Evolutionary conservation across 2,329 filamentous ascomycete species (phyloP).

Genomic region (Chaetomiaceae sp.): DNA sequence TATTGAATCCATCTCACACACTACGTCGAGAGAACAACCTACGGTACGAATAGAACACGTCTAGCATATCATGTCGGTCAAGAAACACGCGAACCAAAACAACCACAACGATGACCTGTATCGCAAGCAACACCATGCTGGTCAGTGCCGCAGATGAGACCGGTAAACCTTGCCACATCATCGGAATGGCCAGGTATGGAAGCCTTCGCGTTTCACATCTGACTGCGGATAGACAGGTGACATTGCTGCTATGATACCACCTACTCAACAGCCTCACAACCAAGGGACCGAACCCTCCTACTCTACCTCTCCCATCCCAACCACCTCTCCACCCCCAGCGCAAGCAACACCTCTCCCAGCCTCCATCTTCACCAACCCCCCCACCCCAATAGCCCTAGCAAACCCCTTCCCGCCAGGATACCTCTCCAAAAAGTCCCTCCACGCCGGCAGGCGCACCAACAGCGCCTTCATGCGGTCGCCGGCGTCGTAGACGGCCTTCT

Average conservation of each 20-base stretch:
- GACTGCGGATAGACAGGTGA: background rate
- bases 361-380: too few species aligned
- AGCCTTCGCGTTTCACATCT: too few species aligned
- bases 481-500: slow-evolving; percentile 12
- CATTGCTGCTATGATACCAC: background rate
- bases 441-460: background rate
- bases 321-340: background rate
- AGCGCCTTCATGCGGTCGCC: slow-evolving; percentile 5
- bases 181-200: too few species aligned
- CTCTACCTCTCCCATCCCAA: background rate
- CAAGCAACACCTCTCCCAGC: background rate
- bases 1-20: too few species aligned
- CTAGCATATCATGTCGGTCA: too few species aligned
- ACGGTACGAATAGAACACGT: too few species aligned
- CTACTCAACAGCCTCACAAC: background rate
- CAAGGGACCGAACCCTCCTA: background rate
- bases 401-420: slow-evolving; percentile 2
- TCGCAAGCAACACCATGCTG: too few species aligned
- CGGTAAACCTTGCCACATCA: too few species aligned
- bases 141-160: too few species aligned
- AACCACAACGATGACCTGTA: too few species aligned
- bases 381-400: slow-evolving; percentile 8
- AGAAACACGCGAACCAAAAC: too few species aligned
- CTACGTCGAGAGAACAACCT: too few species aligned
- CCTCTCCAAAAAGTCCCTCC: slow-evolving; percentile 1